These are phyloP conservation scores for Dryas integrifolia DNA, from an alignment of 331 rosid genomes.

Conservation along the genomic window DNA sequence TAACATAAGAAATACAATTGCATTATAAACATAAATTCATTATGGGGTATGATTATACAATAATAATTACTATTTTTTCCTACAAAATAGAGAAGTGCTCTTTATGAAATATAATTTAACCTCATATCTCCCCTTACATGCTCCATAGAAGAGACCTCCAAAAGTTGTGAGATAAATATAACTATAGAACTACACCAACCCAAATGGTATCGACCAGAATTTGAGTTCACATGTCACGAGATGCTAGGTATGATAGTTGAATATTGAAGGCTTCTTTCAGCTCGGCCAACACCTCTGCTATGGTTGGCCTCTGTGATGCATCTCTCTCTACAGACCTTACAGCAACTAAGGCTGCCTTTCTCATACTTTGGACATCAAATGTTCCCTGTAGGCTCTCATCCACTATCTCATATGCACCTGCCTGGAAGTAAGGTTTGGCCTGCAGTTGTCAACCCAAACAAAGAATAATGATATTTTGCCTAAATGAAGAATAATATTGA, in stretches of 20 bases:
- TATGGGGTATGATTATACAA: not conserved
- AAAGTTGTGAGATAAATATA: not conserved
- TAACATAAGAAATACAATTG: not conserved
- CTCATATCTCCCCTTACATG: not conserved
- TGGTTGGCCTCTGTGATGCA: slow-evolving; percentile 78
- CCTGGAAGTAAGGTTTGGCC: slow-evolving; percentile 96
- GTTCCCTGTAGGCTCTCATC: slow-evolving; percentile 64
- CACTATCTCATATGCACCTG: slow-evolving; percentile 80
- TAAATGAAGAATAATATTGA: not conserved
- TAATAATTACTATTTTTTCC: not conserved
- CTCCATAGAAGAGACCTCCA: not conserved
- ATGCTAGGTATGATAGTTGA: slow-evolving; percentile 65
- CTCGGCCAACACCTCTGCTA: slow-evolving; percentile 66
- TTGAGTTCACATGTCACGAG: slow-evolving; percentile 35
- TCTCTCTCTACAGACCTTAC: slow-evolving; percentile 75
- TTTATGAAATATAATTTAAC: not conserved
- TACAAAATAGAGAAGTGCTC: not conserved
- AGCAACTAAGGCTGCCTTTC: slow-evolving; percentile 61
- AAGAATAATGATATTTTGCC: not conserved
- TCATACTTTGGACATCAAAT: slow-evolving; percentile 72
- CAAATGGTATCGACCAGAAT: not conserved
- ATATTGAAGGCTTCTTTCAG: slow-evolving; percentile 64
- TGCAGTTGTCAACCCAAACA: slow-evolving; percentile 30
- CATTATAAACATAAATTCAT: not conserved
- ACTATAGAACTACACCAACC: too few species aligned